These are phyloP conservation scores for Hyaloscypha variabilis DNA, from an alignment of 495 filamentous ascomycete genomes.

Conservation along the genomic window DNA sequence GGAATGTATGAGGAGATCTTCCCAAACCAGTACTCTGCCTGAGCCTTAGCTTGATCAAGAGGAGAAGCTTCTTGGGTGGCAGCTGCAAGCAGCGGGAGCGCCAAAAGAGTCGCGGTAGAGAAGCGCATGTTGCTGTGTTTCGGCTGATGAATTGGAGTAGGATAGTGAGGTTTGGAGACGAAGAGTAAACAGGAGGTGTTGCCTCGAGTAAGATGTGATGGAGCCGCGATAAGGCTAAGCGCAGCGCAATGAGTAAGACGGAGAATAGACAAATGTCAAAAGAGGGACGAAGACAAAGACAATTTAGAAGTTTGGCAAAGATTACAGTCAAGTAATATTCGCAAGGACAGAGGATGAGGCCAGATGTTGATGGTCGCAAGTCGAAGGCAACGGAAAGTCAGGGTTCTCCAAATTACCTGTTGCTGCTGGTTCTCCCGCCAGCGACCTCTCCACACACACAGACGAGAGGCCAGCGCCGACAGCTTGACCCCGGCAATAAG, in stretches of 20 bases:
- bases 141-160: constrained; percentile 2
- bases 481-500: background rate
- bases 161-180: constrained; percentile 4
- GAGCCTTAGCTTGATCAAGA: constrained; percentile 40
- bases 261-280: constrained; percentile 18
- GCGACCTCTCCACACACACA: constrained; percentile 6
- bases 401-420: constrained; percentile 12
- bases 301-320: constrained; percentile 24
- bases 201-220: constrained; percentile 11
- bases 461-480: background rate
- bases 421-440: constrained; percentile 12
- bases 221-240: constrained; percentile 14
- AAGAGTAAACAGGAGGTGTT: constrained; percentile 4
- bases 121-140: constrained; percentile 65
- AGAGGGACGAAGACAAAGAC: constrained; percentile 19
- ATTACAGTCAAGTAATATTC: constrained; percentile 26
- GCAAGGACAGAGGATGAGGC: constrained; percentile 26
- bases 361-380: constrained; percentile 20
- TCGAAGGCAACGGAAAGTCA: constrained; percentile 20
- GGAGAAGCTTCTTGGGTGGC: constrained; percentile 75
- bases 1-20: constrained; percentile 63
- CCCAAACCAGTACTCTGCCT: constrained; percentile 66
- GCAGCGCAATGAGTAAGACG: background rate
- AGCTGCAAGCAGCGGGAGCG: constrained; percentile 69
- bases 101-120: constrained; percentile 58